Base-by-base conservation (phyloP, 495 filamentous ascomycete genomes). In the Penicillium fimorum region DNA sequence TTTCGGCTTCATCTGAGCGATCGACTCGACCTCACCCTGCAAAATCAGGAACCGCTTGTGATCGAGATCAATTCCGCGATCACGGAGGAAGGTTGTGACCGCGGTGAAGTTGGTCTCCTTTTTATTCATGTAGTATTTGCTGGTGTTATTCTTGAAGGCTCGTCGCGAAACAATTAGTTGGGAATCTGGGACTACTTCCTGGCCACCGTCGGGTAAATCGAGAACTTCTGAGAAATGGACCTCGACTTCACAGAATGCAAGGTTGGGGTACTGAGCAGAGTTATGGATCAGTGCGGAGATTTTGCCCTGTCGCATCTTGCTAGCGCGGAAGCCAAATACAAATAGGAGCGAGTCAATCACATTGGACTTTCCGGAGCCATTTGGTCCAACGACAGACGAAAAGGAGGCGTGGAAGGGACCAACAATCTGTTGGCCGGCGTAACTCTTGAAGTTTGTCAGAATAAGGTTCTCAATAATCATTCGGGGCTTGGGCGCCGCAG, bases 301-400 rank as follows among this genome's bases (percentile, higher is more conserved):
- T 75, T 98, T 98, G 65, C 94, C 95, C 70, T 98, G 94, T 65
- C 94, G 81, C 94, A 98, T 98, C 76, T 98, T 98, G 78, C 93
- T 97, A 24, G 94, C 94, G 47, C 94, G 87, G 75, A 98, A 98
- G 41, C 94, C 94, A 62, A 98, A 98, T 22, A 98, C 94, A 66
- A 98, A 98, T 3, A 98, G 85, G 37, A 98, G 76, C 8, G 94
- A 96, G 72, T 98, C 94, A 69, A 98, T 98, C 46, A 98, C 94
- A 66, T 98, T 98, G 5, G 94, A 97, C 70, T 98, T 98, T 43
- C 94, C 94, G 18, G 95, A 97, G 55, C 94, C 94, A 69, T 98
- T 98, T 8, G 94, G 94, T 4, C 94, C 94, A 40, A 98, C 94
- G 13, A 98, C 94, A 0, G 94, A 97, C n/a, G 95, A 96, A 70